These are phyloP conservation scores for Primulina tabacum DNA, from an alignment of 257 asterid genomes.

Conservation along the genomic window DNA sequence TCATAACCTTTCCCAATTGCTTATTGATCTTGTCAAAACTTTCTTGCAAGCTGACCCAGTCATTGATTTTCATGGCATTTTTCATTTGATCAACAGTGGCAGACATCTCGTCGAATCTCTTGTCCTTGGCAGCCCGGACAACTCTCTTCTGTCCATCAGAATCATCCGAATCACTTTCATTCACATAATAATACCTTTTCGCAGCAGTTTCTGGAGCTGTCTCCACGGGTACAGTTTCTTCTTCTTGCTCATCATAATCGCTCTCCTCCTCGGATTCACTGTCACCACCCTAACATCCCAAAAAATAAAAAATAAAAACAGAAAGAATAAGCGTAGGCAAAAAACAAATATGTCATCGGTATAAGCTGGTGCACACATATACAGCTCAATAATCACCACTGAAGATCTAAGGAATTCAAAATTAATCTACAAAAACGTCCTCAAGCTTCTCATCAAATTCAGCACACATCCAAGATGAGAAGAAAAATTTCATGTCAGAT, in stretches of 20 bases:
- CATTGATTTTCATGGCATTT: slow-evolving; percentile 92
- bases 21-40: slow-evolving; percentile 94
- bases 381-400: too few species aligned
- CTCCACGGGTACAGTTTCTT: slow-evolving; percentile 39
- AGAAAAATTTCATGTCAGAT: too few species aligned
- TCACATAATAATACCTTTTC: slow-evolving; percentile 40
- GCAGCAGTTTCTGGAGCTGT: slow-evolving; percentile 25
- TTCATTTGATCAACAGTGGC: slow-evolving; percentile 89
- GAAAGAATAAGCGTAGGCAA: not conserved
- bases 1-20: slow-evolving; percentile 90
- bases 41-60: slow-evolving; percentile 91
- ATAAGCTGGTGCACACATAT: not conserved
- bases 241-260: slow-evolving; percentile 40
- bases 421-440: not conserved
- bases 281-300: slow-evolving; percentile 56
- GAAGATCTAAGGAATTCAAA: too few species aligned
- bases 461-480: not conserved
- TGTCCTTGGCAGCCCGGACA: slow-evolving; percentile 77
- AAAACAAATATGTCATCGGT: not conserved
- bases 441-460: not conserved
- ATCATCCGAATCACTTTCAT: slow-evolving; percentile 69
- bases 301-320: not conserved
- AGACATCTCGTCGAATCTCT: slow-evolving; percentile 79
- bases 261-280: slow-evolving; percentile 68
- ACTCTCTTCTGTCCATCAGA: slow-evolving; percentile 64